Evolutionary conservation across 768 basidiomycete species (phyloP).

Genomic region (Panaeolus papilionaceus): DNA sequence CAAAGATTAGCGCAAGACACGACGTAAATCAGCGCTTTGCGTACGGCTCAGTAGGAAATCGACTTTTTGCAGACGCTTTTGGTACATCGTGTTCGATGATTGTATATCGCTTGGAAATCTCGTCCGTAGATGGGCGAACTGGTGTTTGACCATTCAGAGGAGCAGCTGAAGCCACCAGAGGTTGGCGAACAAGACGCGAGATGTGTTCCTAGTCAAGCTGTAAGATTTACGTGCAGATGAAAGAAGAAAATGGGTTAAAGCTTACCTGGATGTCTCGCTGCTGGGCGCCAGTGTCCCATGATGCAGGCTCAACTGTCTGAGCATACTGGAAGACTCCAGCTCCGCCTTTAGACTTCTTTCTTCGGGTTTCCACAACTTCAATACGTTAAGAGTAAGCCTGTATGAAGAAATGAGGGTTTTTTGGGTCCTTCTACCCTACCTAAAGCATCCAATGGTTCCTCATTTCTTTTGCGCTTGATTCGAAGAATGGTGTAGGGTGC

Average conservation of each 20-base stretch:
- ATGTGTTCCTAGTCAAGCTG: constrained; percentile 59
- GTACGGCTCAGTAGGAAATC: constrained; percentile 49
- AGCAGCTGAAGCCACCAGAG: constrained; percentile 29
- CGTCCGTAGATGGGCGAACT: constrained; percentile 32
- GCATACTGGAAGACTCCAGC: constrained; percentile 80
- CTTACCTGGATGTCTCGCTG: constrained; percentile 70
- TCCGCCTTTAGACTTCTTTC: constrained; percentile 65
- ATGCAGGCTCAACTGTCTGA: constrained; percentile 73
- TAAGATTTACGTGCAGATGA: neutral
- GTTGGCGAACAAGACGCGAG: constrained; percentile 55
- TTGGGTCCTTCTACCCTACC: constrained; percentile 47
- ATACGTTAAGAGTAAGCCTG: constrained; percentile 13
- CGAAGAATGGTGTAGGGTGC: constrained; percentile 71
- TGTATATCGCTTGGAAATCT: constrained; percentile 55
- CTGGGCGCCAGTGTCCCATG: constrained; percentile 66
- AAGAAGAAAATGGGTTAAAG: constrained; percentile 7
- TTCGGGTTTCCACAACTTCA: constrained; percentile 68
- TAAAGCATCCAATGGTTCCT: constrained; percentile 83
- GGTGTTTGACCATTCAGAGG: constrained; percentile 22
- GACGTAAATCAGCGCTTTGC: constrained; percentile 20
- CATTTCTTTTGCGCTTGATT: constrained; percentile 83
- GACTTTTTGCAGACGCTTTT: constrained; percentile 29
- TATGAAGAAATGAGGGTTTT: constrained; percentile 16
- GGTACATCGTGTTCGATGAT: constrained; percentile 45
- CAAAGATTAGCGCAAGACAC: constrained; percentile 5